phyloP scores from a whole-genome alignment of 139 green algal species.

The Chlorella sp. region DNA sequence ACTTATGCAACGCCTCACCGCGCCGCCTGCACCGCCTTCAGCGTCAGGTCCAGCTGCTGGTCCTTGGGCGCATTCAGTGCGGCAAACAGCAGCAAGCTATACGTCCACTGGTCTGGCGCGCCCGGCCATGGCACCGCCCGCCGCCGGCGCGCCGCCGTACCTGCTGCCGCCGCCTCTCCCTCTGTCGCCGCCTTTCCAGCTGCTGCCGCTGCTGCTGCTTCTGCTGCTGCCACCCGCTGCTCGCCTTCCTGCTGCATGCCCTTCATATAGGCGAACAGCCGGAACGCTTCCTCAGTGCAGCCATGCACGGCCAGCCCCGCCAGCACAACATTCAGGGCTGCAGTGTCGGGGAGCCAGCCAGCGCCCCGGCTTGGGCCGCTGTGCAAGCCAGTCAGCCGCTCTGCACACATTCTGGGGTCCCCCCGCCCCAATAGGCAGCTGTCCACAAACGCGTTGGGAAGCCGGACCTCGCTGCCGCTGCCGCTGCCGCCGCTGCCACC shows the following conservation, averaged over 20 bases:
- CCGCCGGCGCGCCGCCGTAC: not conserved
- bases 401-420: not conserved
- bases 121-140: not conserved
- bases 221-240: too few species aligned
- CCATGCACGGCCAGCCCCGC: slow-evolving; percentile 2
- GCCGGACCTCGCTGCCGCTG: not conserved
- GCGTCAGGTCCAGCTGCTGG: slow-evolving; percentile 24
- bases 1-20: not conserved
- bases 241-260: not conserved
- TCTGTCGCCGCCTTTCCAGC: too few species aligned
- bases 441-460: slow-evolving; percentile 10
- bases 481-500: not conserved
- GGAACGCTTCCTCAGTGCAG: not conserved
- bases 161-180: not conserved
- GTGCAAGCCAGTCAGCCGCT: not conserved
- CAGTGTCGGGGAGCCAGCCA: not conserved
- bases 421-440: slow-evolving; percentile 20
- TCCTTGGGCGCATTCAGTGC: not conserved
- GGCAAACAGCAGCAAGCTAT: slow-evolving; percentile 27
- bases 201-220: not conserved
- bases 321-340: slow-evolving; percentile 2
- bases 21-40: slow-evolving; percentile 12
- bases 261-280: slow-evolving; percentile 16
- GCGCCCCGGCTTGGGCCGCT: not conserved
- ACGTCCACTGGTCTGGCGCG: not conserved